These are phyloP conservation scores for Cyberlindnera petersonii DNA, from an alignment of 805 yeast species.

Conservation along the genomic window DNA sequence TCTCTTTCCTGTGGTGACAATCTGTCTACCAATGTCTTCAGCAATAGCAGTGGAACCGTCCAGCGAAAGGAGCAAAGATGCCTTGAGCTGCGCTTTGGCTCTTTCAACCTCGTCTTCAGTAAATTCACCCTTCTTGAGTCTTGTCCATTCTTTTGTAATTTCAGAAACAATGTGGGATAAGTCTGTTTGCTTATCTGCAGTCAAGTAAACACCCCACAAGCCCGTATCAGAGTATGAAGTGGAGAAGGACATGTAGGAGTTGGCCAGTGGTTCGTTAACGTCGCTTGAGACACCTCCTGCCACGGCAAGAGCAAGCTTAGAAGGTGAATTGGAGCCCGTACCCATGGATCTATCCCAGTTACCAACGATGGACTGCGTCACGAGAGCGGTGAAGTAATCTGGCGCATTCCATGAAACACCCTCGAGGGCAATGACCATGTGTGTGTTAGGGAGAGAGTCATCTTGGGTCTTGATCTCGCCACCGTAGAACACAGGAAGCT, in stretches of 20 bases:
- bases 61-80: slow-evolving; percentile 79
- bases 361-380: slow-evolving; percentile 95
- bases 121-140: slow-evolving; percentile 74
- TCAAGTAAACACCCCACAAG: slow-evolving; percentile 91
- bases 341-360: slow-evolving; percentile 96
- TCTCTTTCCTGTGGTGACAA: slow-evolving; percentile 83
- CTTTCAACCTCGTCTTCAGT: slow-evolving; percentile 85
- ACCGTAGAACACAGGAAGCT: slow-evolving; percentile 74
- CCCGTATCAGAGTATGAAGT: slow-evolving; percentile 98
- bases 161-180: slow-evolving; percentile 68
- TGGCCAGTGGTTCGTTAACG: slow-evolving; percentile 67
- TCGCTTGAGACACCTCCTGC: slow-evolving; percentile 53
- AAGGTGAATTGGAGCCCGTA: slow-evolving; percentile 76
- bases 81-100: slow-evolving; percentile 92
- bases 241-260: slow-evolving; percentile 93
- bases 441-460: slow-evolving; percentile 78
- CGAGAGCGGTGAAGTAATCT: slow-evolving; percentile 91
- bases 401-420: slow-evolving; percentile 97
- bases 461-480: slow-evolving; percentile 86
- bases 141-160: slow-evolving; percentile 81
- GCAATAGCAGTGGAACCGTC: slow-evolving; percentile 96
- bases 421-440: slow-evolving; percentile 92
- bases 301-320: slow-evolving; percentile 70
- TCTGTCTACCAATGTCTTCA: slow-evolving; percentile 96
- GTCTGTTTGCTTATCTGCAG: slow-evolving; percentile 65